Evolutionary conservation across 352 stramenopile genomes (phyloP).

Genomic region (Pythium utonaiense): DNA sequence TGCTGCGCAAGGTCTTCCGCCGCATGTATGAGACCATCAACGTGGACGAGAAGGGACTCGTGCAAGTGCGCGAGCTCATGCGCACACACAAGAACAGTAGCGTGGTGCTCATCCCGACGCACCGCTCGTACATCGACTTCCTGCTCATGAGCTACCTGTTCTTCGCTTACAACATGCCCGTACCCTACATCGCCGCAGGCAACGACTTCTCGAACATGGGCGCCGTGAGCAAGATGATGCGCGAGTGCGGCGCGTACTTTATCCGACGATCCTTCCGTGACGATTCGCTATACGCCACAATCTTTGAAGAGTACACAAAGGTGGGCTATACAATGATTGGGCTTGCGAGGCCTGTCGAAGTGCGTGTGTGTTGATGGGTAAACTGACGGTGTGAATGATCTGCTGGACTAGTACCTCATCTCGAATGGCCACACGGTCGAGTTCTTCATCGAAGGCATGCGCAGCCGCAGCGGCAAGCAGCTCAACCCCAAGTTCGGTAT

Average conservation of each 20-base stretch:
- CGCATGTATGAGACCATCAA: conserved; percentile 68
- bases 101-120: conserved; percentile 83
- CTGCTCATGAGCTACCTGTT: conserved; percentile 89
- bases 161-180: conserved; percentile 83
- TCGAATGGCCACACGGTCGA: conserved; percentile 83
- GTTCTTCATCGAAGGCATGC: conserved; percentile 87
- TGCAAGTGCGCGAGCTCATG: conserved; percentile 50
- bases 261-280: conserved; percentile 79
- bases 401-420: conserved; percentile 83
- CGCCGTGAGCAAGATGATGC: conserved; percentile 75
- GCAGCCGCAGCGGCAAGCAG: conserved; percentile 76
- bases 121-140: conserved; percentile 90
- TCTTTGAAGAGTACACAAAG: too few species aligned
- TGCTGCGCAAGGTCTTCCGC: conserved; percentile 79
- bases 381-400: too few species aligned
- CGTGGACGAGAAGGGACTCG: conserved; percentile 64
- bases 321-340: too few species aligned
- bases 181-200: conserved; percentile 80
- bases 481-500: conserved; percentile 71
- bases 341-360: too few species aligned
- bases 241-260: conserved; percentile 87
- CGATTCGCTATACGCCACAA: conserved; percentile 71
- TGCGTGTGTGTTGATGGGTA: too few species aligned
- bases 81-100: conserved; percentile 47
- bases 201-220: conserved; percentile 89